Percentiles rank a stretch among this genome's conserved stretches.
These are phyloP conservation scores for Syzygium oleosum DNA, from an alignment of 345 rosid genomes.

Conservation along the genomic window DNA sequence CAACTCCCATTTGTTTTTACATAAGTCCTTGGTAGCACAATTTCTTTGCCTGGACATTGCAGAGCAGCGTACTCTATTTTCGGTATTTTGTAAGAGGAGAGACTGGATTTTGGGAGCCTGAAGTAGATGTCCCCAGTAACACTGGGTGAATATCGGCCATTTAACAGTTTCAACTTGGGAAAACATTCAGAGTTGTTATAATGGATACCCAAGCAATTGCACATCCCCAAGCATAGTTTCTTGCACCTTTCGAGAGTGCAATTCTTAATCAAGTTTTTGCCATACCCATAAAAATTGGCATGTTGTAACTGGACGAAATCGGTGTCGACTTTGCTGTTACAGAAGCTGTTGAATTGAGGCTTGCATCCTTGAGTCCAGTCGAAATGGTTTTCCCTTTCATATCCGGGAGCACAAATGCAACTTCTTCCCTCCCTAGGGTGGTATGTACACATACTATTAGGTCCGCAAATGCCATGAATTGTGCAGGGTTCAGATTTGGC, in stretches of 20 bases:
- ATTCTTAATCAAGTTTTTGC: no score
- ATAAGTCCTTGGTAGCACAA: background rate
- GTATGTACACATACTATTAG: background rate
- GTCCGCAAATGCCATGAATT: background rate
- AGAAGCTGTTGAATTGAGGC: background rate
- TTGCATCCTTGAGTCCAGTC: background rate
- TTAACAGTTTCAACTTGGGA: background rate
- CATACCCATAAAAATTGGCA: background rate
- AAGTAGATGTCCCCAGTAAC: background rate
- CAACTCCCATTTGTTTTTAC: background rate
- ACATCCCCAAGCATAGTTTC: background rate
- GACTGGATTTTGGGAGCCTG: background rate
- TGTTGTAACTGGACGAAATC: background rate
- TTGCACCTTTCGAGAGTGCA: background rate
- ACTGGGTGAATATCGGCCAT: fast-evolving
- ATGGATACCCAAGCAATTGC: background rate
- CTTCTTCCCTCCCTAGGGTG: background rate
- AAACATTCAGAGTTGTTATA: background rate
- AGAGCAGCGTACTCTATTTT: background rate
- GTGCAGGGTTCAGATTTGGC: background rate
- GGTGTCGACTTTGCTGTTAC: background rate
- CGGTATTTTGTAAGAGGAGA: background rate
- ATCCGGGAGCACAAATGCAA: background rate
- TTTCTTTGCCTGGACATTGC: background rate
- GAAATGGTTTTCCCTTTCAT: background rate